Base-by-base conservation (phyloP, 805 yeast genomes). In the Yamadazyma laniorum region DNA sequence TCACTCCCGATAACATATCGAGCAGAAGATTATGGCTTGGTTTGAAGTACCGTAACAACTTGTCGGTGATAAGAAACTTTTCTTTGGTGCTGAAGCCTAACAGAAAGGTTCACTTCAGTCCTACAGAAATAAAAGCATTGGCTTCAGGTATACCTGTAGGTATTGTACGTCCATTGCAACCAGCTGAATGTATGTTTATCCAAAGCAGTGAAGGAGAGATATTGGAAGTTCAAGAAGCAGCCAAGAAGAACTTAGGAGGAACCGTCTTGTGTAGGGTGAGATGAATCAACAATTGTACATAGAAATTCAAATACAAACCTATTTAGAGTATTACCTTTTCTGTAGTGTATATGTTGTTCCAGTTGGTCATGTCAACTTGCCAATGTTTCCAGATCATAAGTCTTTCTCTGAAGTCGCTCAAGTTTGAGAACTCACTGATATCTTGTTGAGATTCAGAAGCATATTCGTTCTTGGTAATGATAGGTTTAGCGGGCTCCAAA, bases 1-100 rank as follows among this genome's bases (percentile, higher is more conserved):
- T 80, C 16, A 89, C 98, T 0, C 89, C 84, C 23, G 95, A 86
- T 56, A 90, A 91, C 56, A 78, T 93, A 21, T 63, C 95, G 14
- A 75, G 90, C 1, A 79, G 98, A 55, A 75, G 95, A 50, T 72
- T 93, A 35, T 93, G 99, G 99, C 61, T 93, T 15, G 95, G 90
- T 2, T 69, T 93, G 58, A 93, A 93, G 59, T 93, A 93, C 61
- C 78, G 91, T 55, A 78, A 87, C 47, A 79, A 82, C 54, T 69
- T 72, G 49, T 83, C 96, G 0, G 95, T 93, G 13, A 70, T 93
- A 46, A 73, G 79, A 48, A 74, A 78, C 39, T 77, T 89, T 51
- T 72, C 77, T 21, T 70, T 91, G 50, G 79, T 93, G 21, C 83
- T 93, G 31, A 89, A 84, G 54, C 98, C 99, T 27, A 86, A 82